Percentiles rank a stretch among this genome's conserved stretches.
These are phyloP conservation scores for Debaryomyces castellii DNA, from an alignment of 805 yeast genomes.

Conservation along the genomic window DNA sequence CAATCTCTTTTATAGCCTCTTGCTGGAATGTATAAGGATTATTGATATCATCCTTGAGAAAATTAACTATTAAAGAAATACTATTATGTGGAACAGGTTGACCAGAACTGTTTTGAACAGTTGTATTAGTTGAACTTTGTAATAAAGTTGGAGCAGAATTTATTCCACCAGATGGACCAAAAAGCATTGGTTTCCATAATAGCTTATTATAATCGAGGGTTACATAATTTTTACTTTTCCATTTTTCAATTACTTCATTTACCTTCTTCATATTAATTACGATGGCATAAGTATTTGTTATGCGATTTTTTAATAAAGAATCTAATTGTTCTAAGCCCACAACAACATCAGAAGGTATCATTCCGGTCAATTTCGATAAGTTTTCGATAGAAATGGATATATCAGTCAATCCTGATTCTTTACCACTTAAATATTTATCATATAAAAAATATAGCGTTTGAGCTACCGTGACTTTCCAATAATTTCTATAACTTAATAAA, in stretches of 20 bases:
- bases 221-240: slow-evolving; percentile 56
- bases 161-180: slow-evolving; percentile 85
- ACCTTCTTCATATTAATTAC: slow-evolving; percentile 48
- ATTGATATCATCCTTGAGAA: slow-evolving; percentile 65
- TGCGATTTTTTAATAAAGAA: slow-evolving; percentile 51
- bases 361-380: slow-evolving; percentile 72
- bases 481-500: slow-evolving; percentile 76
- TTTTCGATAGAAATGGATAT: slow-evolving; percentile 53
- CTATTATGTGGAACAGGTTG: slow-evolving; percentile 37
- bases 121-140: background rate
- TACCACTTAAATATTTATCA: slow-evolving; percentile 12
- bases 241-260: slow-evolving; percentile 40
- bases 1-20: slow-evolving; percentile 52
- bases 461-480: slow-evolving; percentile 75
- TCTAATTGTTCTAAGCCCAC: slow-evolving; percentile 80
- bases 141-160: slow-evolving; percentile 55
- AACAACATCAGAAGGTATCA: slow-evolving; percentile 83
- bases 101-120: slow-evolving; percentile 2
- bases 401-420: background rate
- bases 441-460: slow-evolving; percentile 36
- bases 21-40: slow-evolving; percentile 62
- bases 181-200: slow-evolving; percentile 80
- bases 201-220: slow-evolving; percentile 52
- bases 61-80: slow-evolving; percentile 56
- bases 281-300: slow-evolving; percentile 50